Conservation (phyloP, 345 rosid species). For the Eucalyptus brandiana region DNA sequence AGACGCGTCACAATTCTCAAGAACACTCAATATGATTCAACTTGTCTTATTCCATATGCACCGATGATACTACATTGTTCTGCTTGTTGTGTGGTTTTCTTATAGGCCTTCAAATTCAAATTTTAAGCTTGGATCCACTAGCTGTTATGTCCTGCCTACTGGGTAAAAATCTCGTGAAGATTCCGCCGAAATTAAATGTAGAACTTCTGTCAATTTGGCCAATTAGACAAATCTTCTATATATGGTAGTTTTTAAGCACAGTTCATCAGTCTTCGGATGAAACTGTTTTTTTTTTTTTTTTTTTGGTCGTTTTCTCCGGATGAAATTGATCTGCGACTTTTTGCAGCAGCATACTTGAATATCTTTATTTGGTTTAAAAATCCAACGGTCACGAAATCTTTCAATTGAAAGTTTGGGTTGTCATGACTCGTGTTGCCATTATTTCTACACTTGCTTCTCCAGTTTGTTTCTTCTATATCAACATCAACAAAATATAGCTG, state of each 20-base stretch:
- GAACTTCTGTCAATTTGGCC: neutral
- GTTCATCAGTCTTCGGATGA: neutral
- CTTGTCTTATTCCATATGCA: neutral
- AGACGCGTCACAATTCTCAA: neutral
- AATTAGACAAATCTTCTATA: neutral
- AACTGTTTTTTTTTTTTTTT: neutral
- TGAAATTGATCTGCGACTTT: neutral
- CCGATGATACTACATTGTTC: fast-evolving
- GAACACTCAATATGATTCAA: neutral
- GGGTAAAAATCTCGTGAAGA: neutral
- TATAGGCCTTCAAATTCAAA: neutral
- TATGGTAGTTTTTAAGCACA: neutral
- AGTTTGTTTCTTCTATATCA: neutral
- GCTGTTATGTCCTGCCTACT: neutral
- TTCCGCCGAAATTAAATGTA: neutral
- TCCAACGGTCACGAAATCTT: neutral
- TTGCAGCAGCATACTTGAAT: neutral
- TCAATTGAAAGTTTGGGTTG: neutral
- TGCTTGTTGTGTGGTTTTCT: neutral
- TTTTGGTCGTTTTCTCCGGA: neutral
- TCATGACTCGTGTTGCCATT: neutral
- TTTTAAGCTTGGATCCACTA: neutral
- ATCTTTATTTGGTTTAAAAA: neutral
- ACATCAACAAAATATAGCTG: neutral
- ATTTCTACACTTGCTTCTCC: neutral